Percentiles rank a stretch among this genome's conserved stretches.
Evolutionary conservation across 768 basidiomycete genomes (phyloP).

Genomic region (Mycena leptocephala): DNA sequence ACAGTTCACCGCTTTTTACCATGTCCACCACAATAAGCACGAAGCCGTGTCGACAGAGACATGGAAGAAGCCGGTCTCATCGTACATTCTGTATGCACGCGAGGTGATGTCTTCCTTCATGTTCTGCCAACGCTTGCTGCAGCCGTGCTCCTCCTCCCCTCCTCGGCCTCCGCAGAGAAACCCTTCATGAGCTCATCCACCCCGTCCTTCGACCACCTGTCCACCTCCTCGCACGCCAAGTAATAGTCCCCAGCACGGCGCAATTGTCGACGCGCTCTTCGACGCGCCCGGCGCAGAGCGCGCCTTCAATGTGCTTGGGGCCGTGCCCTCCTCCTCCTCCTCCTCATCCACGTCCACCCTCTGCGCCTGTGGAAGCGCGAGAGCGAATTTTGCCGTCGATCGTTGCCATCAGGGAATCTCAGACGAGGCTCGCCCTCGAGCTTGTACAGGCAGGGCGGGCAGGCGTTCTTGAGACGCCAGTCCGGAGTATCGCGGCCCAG

Average conservation of each 20-base stretch:
- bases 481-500: conserved; percentile 42
- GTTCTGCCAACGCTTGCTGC: conserved; percentile 25
- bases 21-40: conserved; percentile 49
- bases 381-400: conserved; percentile 41
- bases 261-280: conserved; percentile 49
- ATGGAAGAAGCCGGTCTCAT: conserved; percentile 57
- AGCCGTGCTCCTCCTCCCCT: conserved; percentile 51
- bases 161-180: conserved; percentile 40
- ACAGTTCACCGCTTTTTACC: conserved; percentile 55
- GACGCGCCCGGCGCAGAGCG: conserved; percentile 28
- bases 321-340: no score
- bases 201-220: conserved; percentile 22
- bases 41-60: conserved; percentile 52
- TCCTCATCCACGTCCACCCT: conserved; percentile 32
- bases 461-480: conserved; percentile 46
- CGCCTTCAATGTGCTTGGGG: no score
- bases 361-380: conserved; percentile 42
- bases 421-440: conserved; percentile 49
- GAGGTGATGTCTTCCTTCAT: conserved; percentile 39
- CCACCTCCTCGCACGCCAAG: neutral
- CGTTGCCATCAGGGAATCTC: conserved; percentile 40
- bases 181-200: neutral
- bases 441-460: conserved; percentile 55
- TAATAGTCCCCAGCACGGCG: conserved; percentile 14
- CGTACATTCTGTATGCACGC: conserved; percentile 53